Base-by-base conservation (phyloP, 2,329 filamentous ascomycete genomes). In the Exserohilum rostratum region DNA sequence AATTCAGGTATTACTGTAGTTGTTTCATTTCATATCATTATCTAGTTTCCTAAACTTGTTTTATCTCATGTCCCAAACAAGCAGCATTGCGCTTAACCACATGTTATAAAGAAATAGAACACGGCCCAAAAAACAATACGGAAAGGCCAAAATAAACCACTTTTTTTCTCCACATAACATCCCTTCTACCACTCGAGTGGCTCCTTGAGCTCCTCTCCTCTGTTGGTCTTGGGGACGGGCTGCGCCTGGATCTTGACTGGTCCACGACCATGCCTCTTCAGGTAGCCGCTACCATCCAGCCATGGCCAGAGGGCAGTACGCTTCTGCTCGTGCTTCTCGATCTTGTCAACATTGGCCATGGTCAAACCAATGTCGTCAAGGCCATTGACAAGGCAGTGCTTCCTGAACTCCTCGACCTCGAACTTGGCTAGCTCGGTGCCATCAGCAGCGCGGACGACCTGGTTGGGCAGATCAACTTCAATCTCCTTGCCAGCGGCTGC, bases 341-440 rank as follows among this genome's bases (percentile, higher is more conserved):
- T 97, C 83, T 96, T 92, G 58, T 92, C 89, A 61, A 95, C 92
- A 78, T 90, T 85, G 79, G 96, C 90, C 83, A 97, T 91, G 5
- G 93, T 98, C 61, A 98, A 79, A 31, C 93, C 93, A 69, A 98
- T 98, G 67, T 98, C 95, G 73, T 98, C 93, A 9, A 98, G 86
- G 0, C 93, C 93, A 72, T 98, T 96, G 68, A 96, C 77, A 46
- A 98, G 80, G 77, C 93, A 98, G 79, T 98, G 91, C 79, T 96
- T 96, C 73, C 92, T 83, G 82, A 98, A 98, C 78, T 90, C 86
- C 73, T 98, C 93, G 5, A 96, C 90, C 0, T 96, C 89, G 70
- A 98, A 98, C 35, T 78, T 77, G 70, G 88, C 88, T 48, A 98
- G 84, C 64, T 86, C 85, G 58, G 86, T 87, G 61, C 93, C 93